Conservation (phyloP, 179 eudicot genomes). For the Drosera spatulata region DNA sequence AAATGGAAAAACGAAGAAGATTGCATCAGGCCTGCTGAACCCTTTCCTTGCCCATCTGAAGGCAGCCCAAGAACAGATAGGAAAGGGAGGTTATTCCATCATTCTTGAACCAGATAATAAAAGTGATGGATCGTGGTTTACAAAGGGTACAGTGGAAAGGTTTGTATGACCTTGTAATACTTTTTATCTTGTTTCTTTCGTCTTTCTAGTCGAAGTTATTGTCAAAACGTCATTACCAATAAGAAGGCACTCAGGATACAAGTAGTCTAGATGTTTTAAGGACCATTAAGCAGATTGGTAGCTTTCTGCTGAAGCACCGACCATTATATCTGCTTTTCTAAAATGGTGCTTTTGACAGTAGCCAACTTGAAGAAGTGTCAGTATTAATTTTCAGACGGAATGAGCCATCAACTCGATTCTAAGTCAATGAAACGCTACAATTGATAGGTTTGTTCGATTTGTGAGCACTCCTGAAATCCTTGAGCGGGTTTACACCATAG, state of each 20-base stretch:
- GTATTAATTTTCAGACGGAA: neutral
- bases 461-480: conserved; percentile 97
- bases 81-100: conserved; percentile 90
- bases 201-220: neutral
- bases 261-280: too few species aligned
- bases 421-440: neutral
- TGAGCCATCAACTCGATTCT: neutral
- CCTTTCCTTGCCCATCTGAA: conserved; percentile 89
- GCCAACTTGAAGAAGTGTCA: too few species aligned
- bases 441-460: conserved; percentile 87
- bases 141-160: conserved; percentile 94
- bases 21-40: conserved; percentile 80
- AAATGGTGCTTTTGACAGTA: too few species aligned
- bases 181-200: conserved; percentile 1
- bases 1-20: conserved; percentile 76
- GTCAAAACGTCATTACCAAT: too few species aligned
- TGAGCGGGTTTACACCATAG: conserved; percentile 84
- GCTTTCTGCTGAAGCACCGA: too few species aligned
- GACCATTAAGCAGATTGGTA: too few species aligned
- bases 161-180: conserved; percentile 13
- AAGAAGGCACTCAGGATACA: too few species aligned
- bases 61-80: conserved; percentile 92
- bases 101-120: conserved; percentile 55
- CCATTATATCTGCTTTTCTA: too few species aligned
- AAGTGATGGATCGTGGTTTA: conserved; percentile 71